Conservation (phyloP, 164 flowering plant species). For the Houttuynia cordata region DNA sequence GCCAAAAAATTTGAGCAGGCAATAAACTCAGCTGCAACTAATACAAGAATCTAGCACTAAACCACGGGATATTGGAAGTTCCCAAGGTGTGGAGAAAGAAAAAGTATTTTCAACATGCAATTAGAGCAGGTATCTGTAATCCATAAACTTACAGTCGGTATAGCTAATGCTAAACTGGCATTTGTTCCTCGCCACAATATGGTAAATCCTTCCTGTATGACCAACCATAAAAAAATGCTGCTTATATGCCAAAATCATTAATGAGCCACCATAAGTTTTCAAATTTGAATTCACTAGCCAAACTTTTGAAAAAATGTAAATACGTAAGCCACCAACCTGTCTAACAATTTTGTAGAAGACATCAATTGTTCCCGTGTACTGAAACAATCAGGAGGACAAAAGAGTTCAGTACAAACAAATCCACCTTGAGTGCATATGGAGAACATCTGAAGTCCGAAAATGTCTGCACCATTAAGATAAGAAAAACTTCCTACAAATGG, state of each 20-base stretch:
- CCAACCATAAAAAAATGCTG: background rate
- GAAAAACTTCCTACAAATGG: background rate
- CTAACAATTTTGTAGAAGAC: slow-evolving; percentile 76
- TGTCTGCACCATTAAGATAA: slow-evolving; percentile 32
- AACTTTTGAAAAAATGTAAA: background rate
- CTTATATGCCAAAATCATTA: too few relatives aligned
- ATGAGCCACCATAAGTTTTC: too few relatives aligned
- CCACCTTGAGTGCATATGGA: slow-evolving; percentile 72
- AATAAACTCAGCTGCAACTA: too few relatives aligned
- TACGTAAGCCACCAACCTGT: slow-evolving; percentile 48
- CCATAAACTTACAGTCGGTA: slow-evolving; percentile 65
- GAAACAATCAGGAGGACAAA: slow-evolving; percentile 91
- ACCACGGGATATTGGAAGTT: too few relatives aligned
- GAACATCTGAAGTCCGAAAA: slow-evolving; percentile 87
- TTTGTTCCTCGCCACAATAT: slow-evolving; percentile 96
- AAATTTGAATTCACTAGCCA: too few relatives aligned
- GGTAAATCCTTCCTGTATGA: slow-evolving; percentile 72
- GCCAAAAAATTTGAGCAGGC: too few relatives aligned
- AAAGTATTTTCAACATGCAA: too few relatives aligned
- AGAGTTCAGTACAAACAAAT: slow-evolving; percentile 59
- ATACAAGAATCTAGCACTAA: too few relatives aligned
- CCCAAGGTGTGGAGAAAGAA: too few relatives aligned
- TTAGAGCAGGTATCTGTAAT: background rate
- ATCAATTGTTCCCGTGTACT: slow-evolving; percentile 88
- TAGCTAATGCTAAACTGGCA: slow-evolving; percentile 85